These are phyloP conservation scores for Phytophthora podocarpi DNA, from an alignment of 352 stramenopile genomes.

Conservation along the genomic window DNA sequence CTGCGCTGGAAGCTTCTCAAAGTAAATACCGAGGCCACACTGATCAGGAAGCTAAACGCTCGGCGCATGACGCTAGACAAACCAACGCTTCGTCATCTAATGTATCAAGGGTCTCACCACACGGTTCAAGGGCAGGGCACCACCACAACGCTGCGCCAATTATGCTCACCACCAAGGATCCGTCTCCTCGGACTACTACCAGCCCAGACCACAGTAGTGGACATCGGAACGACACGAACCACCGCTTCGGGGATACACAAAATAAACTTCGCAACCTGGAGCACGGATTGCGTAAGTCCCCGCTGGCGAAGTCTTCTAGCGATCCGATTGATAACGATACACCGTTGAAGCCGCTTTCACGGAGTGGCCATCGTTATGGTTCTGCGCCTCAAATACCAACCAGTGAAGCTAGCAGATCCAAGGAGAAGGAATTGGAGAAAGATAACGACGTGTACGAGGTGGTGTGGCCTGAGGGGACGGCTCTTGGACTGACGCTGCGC, in stretches of 20 bases:
- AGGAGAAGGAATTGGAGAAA: constrained; percentile 40
- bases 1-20: constrained; percentile 20
- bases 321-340: constrained; percentile 41
- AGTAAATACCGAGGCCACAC: constrained; percentile 31
- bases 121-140: constrained; percentile 21
- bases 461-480: constrained; percentile 70
- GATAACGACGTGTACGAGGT: constrained; percentile 74
- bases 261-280: constrained; percentile 55
- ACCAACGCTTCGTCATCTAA: constrained; percentile 10
- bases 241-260: constrained; percentile 34
- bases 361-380: constrained; percentile 34
- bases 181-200: constrained; percentile 19
- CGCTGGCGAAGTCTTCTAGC: constrained; percentile 41
- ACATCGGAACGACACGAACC: constrained; percentile 33
- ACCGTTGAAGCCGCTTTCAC: constrained; percentile 50
- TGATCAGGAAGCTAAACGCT: constrained; percentile 51
- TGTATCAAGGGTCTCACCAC: constrained; percentile 21
- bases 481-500: constrained; percentile 66
- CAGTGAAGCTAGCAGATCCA: constrained; percentile 21
- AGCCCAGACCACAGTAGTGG: constrained; percentile 25
- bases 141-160: constrained; percentile 19
- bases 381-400: constrained; percentile 19
- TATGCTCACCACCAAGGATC: constrained; percentile 31
- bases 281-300: constrained; percentile 44
- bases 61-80: constrained; percentile 35